Evolutionary conservation across 148 eudicot genomes (phyloP), one percentile per base, ranked within the genome.

Genomic region (Suaeda aralocaspica): DNA sequence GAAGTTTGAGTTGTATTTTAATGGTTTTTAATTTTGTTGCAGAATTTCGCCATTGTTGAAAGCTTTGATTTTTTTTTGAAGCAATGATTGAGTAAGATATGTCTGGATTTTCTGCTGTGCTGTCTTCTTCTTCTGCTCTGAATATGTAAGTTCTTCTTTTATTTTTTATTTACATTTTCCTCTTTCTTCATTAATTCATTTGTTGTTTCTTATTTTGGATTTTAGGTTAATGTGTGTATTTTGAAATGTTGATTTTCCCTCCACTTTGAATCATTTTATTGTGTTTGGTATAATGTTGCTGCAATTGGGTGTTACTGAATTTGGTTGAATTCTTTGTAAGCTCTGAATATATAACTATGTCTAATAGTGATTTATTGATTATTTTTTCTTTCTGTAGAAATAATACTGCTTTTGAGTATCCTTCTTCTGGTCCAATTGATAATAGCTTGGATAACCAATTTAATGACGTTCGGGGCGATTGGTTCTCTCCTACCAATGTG

Each of bases 401-500:
- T 63, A 69, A 64, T 68, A 24, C 52, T 34, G 42, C 34, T 10
- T 16, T 68, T 73, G 55, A 44, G 64, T 68, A 61, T 67, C 26
- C 56, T 31, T 50, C 64, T 59, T 10, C 13, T 62, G 65, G 63
- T 14, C 28, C 25, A 29, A 64, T 57, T 56, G 69, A 39, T 78
- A 52, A 48, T 68, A 28, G 14, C 63, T 39, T 68, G 33, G 66
- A 33, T 16, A 21, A 22, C 45, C 21, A 16, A 57, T 60, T 78
- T 48, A 69, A 52, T 68, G 74, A 68, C 51, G 70, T 41, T 73
- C 69, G 62, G 30, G 48, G 34, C 5, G 74, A 73, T 24, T 68
- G 76, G 69, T 36, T 64, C 65, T 69, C 77, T 19, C 65, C 62
- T 31, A 64, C 53, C 42, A 64, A 73, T 77, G 81, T 64, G 70